Base-by-base conservation (phyloP, 352 stramenopile species). In the Phytopythium sindhum region DNA sequence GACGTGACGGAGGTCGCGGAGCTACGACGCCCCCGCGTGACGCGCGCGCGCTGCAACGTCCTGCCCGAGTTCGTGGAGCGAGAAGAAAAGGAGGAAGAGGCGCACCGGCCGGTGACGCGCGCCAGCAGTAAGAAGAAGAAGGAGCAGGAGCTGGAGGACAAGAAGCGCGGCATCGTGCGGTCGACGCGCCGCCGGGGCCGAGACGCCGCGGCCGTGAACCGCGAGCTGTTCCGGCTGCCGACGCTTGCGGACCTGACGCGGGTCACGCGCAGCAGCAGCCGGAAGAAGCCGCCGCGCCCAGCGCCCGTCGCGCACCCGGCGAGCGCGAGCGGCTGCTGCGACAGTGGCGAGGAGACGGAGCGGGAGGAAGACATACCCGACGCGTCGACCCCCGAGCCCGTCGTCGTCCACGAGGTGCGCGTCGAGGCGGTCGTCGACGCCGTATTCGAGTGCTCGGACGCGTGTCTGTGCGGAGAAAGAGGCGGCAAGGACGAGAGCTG, bases 1-100 rank as follows among this genome's bases (percentile, higher is more conserved):
- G 64, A 77, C 37, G 64, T 77, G 26, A 53, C 67, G 31, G 60
- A 71, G 28, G 12, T 37, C 4, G 24, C 23, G 10, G 48, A 70
- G 56, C 7, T 41, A 12, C 66, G 64, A 9, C 54, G n/a, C n/a
- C 54, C 54, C 0, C 19, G 54, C 29, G 10, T 33, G 15, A 19
- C 10, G 31, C 35, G 26, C n/a, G n/a, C 53, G 29, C 29, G 24
- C 21, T 14, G 7, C 8, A 10, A 2, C 35, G 33, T 24, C 7
- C 1, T 60, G 9, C 35, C 54, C 8, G 15, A 15, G 5, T 14
- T 60, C 54, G n/a, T 21, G 23, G 54, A n/a, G 2, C 39, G 50
- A 9, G 31, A 60, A 21, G 54, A 59, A 15, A 1, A 31, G 4
- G 37, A 48, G 9, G 52, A 31, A n/a, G n/a, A n/a, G 45, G 15